phyloP scores from a whole-genome alignment of 495 filamentous ascomycete species.

The Penicillium cinerascens region DNA sequence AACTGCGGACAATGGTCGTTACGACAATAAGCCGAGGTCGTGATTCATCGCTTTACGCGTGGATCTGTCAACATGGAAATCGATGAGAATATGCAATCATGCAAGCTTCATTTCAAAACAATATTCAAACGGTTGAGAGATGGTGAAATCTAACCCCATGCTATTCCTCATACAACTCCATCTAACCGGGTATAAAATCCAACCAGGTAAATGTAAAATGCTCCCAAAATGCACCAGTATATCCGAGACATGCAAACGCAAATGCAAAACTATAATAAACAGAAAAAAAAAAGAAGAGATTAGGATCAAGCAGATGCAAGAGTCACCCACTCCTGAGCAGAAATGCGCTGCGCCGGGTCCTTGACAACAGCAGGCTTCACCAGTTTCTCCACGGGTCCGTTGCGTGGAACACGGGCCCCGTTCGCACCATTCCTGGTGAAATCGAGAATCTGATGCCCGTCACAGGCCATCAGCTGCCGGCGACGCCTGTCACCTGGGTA shows the following conservation, averaged over 20 bases:
- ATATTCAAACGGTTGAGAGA: not conserved
- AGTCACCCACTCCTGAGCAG: constrained; percentile 34
- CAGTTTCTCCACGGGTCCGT: constrained; percentile 42
- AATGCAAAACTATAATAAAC: not conserved
- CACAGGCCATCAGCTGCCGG: constrained; percentile 44
- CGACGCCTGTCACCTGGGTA: constrained; percentile 46
- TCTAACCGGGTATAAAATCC: constrained; percentile 17
- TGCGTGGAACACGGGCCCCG: constrained; percentile 39
- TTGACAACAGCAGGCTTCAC: constrained; percentile 42
- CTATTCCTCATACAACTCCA: not conserved
- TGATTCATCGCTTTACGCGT: not conserved
- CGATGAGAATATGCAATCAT: not conserved
- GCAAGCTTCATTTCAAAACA: not conserved
- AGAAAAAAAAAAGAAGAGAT: not conserved
- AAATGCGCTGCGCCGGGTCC: constrained; percentile 35
- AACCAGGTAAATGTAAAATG: constrained; percentile 13
- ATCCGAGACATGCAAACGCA: not conserved
- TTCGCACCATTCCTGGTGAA: constrained; percentile 40
- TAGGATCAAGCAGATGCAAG: constrained; percentile 10
- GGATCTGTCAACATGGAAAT: not conserved
- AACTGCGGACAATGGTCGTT: too few species aligned
- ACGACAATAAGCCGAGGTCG: not conserved
- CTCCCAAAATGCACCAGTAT: constrained; percentile 8
- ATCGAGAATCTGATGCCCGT: constrained; percentile 46
- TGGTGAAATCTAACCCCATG: not conserved